Conservation (phyloP, 1,284 basidiomycete species). For the Wolfiporia cocos region DNA sequence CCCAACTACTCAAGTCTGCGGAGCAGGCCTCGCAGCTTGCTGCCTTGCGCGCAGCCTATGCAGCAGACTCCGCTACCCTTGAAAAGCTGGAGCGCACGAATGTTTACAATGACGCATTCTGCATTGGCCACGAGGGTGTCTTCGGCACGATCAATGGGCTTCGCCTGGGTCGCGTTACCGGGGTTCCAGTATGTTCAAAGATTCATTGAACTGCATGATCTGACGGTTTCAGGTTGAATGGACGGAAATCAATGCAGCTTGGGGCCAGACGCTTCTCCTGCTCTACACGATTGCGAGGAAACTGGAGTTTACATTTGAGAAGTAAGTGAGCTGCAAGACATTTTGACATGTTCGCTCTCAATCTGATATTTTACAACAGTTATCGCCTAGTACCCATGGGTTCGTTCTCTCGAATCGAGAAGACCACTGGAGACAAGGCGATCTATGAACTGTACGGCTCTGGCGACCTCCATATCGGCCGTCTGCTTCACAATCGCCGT, state of each 20-base stretch:
- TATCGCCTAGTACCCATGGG: slow-evolving; percentile 90
- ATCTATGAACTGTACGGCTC: slow-evolving; percentile 88
- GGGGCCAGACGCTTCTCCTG: slow-evolving; percentile 93
- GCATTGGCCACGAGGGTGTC: slow-evolving; percentile 91
- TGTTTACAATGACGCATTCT: slow-evolving; percentile 98
- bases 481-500: slow-evolving; percentile 87
- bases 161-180: slow-evolving; percentile 81
- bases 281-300: slow-evolving; percentile 89
- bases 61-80: slow-evolving; percentile 67
- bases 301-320: slow-evolving; percentile 82
- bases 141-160: slow-evolving; percentile 97
- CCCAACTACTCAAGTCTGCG: slow-evolving; percentile 57
- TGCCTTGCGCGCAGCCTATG: slow-evolving; percentile 70
- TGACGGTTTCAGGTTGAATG: slow-evolving; percentile 75
- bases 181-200: slow-evolving; percentile 49
- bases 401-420: slow-evolving; percentile 88
- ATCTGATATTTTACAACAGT: slow-evolving; percentile 34
- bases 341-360: not conserved
- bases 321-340: slow-evolving; percentile 56
- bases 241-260: slow-evolving; percentile 98
- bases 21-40: slow-evolving; percentile 66
- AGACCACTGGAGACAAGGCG: slow-evolving; percentile 75
- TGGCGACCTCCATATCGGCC: slow-evolving; percentile 83
- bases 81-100: slow-evolving; percentile 91
- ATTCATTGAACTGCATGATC: slow-evolving; percentile 1